phyloP scores from a whole-genome alignment of 2,329 filamentous ascomycete species.

The Orbilia oligospora region DNA sequence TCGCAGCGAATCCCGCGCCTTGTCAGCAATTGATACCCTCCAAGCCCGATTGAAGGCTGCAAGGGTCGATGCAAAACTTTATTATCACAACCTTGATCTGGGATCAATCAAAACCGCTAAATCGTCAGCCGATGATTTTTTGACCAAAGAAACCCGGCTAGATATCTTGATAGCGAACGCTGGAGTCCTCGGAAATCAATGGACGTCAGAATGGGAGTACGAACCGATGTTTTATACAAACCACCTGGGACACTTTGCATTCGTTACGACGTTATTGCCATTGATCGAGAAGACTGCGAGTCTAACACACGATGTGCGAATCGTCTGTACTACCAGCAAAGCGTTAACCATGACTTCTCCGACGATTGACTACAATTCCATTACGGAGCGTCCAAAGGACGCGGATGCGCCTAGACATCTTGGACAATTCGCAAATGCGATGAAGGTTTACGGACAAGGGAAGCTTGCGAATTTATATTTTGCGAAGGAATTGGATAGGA shows the following conservation, averaged over 20 bases:
- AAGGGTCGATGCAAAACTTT: conserved; percentile 60
- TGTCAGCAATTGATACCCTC: conserved; percentile 66
- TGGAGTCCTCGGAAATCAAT: conserved; percentile 68
- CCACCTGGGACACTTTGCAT: conserved; percentile 70
- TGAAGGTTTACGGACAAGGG: conserved; percentile 68
- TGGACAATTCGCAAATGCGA: conserved; percentile 63
- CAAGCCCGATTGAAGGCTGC: conserved; percentile 61
- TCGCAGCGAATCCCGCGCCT: conserved; percentile 65
- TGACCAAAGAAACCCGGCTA: conserved; percentile 65
- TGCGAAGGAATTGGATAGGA: conserved; percentile 70
- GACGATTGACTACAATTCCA: conserved; percentile 63
- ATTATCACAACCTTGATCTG: conserved; percentile 69
- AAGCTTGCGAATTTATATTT: conserved; percentile 71
- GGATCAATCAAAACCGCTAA: conserved; percentile 69
- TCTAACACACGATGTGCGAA: conserved; percentile 61
- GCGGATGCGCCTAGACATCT: conserved; percentile 38
- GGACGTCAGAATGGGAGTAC: conserved; percentile 67
- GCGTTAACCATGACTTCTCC: conserved; percentile 65
- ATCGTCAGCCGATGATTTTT: conserved; percentile 67
- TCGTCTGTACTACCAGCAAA: conserved; percentile 63
- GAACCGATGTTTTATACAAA: conserved; percentile 71
- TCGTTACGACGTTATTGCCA: conserved; percentile 66
- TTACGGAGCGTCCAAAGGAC: conserved; percentile 31
- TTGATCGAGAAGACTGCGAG: conserved; percentile 63
- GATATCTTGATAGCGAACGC: conserved; percentile 70